Base-by-base conservation (phyloP, 2,329 filamentous ascomycete genomes). In the Clarireedia sp. region DNA sequence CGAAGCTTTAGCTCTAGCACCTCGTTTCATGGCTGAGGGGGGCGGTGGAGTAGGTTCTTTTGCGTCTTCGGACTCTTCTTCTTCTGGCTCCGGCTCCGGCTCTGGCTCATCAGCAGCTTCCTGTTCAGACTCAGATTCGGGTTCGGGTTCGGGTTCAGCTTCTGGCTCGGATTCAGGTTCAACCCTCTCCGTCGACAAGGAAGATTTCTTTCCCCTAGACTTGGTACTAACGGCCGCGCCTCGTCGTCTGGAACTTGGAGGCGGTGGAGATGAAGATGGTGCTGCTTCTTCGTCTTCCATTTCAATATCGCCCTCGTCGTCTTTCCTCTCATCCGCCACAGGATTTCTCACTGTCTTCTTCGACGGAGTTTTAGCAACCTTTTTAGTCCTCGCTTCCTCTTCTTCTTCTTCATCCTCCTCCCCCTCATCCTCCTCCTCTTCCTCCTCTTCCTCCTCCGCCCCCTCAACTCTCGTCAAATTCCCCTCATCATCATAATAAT, bases 401-500 rank as follows among this genome's bases (percentile, higher is more conserved):
- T 41, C 37, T 10, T 50, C 46, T 4, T 17, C 41, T 19, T 19
- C 43, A 5, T 29, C 51, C 36, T 57, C 59, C 17, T 59, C 49
- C 37, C 55, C 45, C 37, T 56, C 59, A 17, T 59, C 49, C 43
- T 57, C 58, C 9, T 37, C 60, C 9, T 37, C 36, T 5, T 43
- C 47, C 9, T 46, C 58, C 44, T 65, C 53, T n/a, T 55, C 49
- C 21, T 53, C 57, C 10, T 57, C 59, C 7, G 57, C 55, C 64
- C 66, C 69, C 40, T 72, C 68, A 37, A 70, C 66, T 17, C 66
- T 58, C 57, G 38, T 46, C 56, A 9, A 48, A 49, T 47, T 56
- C 66, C 70, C 51, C 71, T 68, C 55, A 63, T 70, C 59, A 69
- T 77, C 58, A 69, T 72, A 51, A 70, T 73, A 68, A 33, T 64